These are phyloP conservation scores for Ailanthus altissimus DNA, from an alignment of 345 rosid genomes.

Conservation along the genomic window DNA sequence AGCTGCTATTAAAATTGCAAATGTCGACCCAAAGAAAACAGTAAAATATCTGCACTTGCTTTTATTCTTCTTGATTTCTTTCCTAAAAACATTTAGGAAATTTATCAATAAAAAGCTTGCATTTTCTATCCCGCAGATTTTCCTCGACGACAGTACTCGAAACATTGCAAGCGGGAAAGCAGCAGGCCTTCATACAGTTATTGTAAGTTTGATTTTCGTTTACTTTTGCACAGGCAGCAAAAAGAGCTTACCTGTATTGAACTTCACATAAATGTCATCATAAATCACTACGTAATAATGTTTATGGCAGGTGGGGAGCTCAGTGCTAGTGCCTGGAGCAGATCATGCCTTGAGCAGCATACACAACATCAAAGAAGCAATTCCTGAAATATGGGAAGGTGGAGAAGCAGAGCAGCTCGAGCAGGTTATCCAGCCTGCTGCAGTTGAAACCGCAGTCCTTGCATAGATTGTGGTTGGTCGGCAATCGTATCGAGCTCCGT, in stretches of 20 bases:
- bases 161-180: constrained; percentile 79
- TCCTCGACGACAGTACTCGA: constrained; percentile 85
- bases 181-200: constrained; percentile 70
- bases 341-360: constrained; percentile 75
- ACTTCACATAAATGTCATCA: too few relatives aligned
- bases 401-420: constrained; percentile 55
- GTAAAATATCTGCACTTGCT: constrained; percentile 35
- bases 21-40: constrained; percentile 68
- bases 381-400: constrained; percentile 78
- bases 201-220: constrained; percentile 40
- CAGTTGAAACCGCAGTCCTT: constrained; percentile 61
- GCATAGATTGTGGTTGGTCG: constrained; percentile 42
- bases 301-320: constrained; percentile 68
- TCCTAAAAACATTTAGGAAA: neutral
- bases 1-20: constrained; percentile 63
- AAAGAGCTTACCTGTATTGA: neutral
- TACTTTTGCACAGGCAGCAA: neutral
- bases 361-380: constrained; percentile 80
- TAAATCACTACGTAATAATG: too few relatives aligned
- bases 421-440: constrained; percentile 53
- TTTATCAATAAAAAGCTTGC: neutral
- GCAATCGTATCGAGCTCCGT: neutral
- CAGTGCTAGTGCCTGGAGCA: constrained; percentile 63
- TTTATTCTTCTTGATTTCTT: neutral
- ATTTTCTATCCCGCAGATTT: constrained; percentile 44